Base-by-base conservation (phyloP, 2,329 filamentous ascomycete genomes). In the Claviceps cyperi region DNA sequence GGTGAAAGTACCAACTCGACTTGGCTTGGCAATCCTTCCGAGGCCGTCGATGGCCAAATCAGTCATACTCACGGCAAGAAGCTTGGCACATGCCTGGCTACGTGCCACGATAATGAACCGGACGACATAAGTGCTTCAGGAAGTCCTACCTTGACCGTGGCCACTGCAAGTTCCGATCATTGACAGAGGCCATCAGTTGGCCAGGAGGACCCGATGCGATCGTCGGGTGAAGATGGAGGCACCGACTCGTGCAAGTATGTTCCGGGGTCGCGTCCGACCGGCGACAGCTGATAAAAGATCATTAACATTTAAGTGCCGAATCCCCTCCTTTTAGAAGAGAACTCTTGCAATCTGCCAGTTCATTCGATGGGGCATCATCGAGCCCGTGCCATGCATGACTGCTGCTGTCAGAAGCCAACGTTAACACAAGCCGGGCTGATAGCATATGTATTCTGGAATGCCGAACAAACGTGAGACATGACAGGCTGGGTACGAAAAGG, bases 81-180 rank as follows among this genome's bases (percentile, higher is more conserved):
- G 54, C 73, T 69, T 48, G 78, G 75, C 15, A 59, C 67, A 2
- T 71, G 76, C 49, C 77, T 75, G 5, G 56, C 70, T 14, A 68
- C 69, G 52, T 74, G 71, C 50, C 68, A 68, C 37, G 70, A 72
- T 21, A 69, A 67, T 37, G 71, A 72, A 19, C 75, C 73, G 8
- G 75, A 75, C 21, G 64, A 63, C 6, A 66, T 62, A 1, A 75
- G 74, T 51, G 63, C 64, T 3, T 60, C 70, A 0, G 73, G 69
- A 5, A 78, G 75, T 45, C 76, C 76, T 8, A 78, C 73, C 0
- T 56, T 77, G 44, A 73, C 70, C 21, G 66, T 70, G 61, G 62
- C 65, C 14, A 61, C 67, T 53, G 54, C 68, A 2, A 58, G 56
- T 3, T 53, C 22, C 11, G 49, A 43, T 46, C 14, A 43, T 5